These are phyloP conservation scores for Leccinum subrobustum DNA, from an alignment of 1,284 basidiomycete genomes.

Conservation along the genomic window DNA sequence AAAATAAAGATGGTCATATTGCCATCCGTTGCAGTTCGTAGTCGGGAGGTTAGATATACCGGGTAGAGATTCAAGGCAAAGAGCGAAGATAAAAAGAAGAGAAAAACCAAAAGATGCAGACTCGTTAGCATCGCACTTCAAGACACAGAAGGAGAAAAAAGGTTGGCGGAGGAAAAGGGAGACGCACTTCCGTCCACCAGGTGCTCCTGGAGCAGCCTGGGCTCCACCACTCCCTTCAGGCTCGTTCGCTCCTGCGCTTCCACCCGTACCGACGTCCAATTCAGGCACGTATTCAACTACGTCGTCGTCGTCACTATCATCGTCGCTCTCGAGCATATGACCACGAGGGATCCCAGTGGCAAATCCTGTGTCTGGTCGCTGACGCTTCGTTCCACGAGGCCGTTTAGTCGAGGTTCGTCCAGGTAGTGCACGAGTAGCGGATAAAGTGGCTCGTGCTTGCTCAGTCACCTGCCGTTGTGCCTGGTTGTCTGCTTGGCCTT, in stretches of 20 bases:
- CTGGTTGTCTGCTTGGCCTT: slow-evolving; percentile 4
- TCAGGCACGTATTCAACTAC: slow-evolving; percentile 24
- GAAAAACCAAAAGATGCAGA: background rate
- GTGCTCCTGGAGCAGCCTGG: slow-evolving; percentile 11
- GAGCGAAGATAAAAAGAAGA: background rate
- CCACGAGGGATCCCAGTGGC: slow-evolving; percentile 1
- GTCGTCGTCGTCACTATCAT: slow-evolving; percentile 34
- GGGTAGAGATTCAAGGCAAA: background rate
- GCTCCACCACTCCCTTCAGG: slow-evolving; percentile 8
- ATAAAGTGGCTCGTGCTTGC: background rate
- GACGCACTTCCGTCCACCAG: slow-evolving; percentile 31
- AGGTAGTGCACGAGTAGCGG: background rate
- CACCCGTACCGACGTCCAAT: background rate
- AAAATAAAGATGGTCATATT: background rate
- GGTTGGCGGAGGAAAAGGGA: background rate
- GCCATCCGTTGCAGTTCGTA: slow-evolving; percentile 2
- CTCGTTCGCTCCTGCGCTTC: slow-evolving; percentile 1
- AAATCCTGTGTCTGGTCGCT: slow-evolving; percentile 4
- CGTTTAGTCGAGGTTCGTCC: slow-evolving; percentile 19
- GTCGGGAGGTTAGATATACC: background rate
- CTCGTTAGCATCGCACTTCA: slow-evolving; percentile 15
- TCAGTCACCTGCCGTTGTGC: background rate
- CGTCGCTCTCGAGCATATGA: slow-evolving; percentile 26
- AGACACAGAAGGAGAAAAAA: background rate
- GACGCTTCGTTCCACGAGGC: slow-evolving; percentile 25